Conservation (phyloP, 208 protist species). For the Phytomonas sp. region DNA sequence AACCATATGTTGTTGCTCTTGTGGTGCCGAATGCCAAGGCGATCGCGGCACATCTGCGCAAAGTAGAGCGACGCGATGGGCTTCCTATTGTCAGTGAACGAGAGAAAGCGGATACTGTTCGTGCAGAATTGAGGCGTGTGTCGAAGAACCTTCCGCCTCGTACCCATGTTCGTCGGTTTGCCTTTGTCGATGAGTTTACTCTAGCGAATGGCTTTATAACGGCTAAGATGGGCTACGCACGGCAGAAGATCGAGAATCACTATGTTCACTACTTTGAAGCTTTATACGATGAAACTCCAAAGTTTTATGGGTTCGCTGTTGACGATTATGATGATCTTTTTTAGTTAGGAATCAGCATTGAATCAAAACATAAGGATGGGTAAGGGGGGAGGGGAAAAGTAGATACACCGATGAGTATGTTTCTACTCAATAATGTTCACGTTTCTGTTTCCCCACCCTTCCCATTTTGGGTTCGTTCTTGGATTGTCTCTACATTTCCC, state of each 20-base stretch:
- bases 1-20: conserved; percentile 68
- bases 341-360: conserved; percentile 17
- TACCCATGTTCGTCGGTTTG: conserved; percentile 80
- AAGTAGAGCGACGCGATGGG: conserved; percentile 85
- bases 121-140: conserved; percentile 72
- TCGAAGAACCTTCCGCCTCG: conserved; percentile 69
- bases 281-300: conserved; percentile 84
- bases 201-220: conserved; percentile 87
- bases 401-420: not conserved
- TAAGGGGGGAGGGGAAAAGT: not conserved
- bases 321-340: conserved; percentile 90
- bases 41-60: conserved; percentile 77
- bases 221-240: conserved; percentile 80
- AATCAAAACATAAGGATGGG: not conserved
- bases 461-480: not conserved
- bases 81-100: conserved; percentile 80
- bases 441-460: not conserved
- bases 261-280: conserved; percentile 88
- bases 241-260: conserved; percentile 77
- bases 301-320: conserved; percentile 88
- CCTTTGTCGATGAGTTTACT: conserved; percentile 87
- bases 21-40: conserved; percentile 80
- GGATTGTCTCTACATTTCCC: not conserved
- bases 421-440: not conserved
- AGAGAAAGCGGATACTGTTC: conserved; percentile 86